A percentile compares a stretch with the other conserved stretches of the same genome.
Evolutionary conservation across 495 filamentous ascomycete genomes (phyloP).

Genomic region (Daldinia concentrica): DNA sequence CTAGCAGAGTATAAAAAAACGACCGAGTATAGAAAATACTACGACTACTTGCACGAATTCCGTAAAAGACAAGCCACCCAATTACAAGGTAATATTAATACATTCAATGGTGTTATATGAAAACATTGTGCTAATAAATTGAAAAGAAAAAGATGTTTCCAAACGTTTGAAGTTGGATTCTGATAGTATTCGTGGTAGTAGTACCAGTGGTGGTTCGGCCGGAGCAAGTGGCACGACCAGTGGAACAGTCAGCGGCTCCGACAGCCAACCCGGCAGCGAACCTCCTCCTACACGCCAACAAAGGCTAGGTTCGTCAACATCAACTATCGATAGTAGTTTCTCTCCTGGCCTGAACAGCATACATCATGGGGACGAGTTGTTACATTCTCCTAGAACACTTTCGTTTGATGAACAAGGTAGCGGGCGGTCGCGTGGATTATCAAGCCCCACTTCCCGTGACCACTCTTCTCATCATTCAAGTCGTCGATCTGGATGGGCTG

Average conservation of each 20-base stretch:
- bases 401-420: slow-evolving; percentile 31
- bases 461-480: slow-evolving; percentile 21
- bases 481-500: slow-evolving; percentile 35
- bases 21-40: slow-evolving; percentile 65
- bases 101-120: background rate
- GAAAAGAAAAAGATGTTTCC: slow-evolving; percentile 54
- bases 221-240: slow-evolving; percentile 52
- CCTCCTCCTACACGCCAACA: slow-evolving; percentile 54
- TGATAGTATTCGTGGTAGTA: slow-evolving; percentile 46
- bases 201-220: slow-evolving; percentile 47
- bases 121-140: background rate
- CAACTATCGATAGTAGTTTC: slow-evolving; percentile 48
- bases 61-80: slow-evolving; percentile 68
- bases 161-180: slow-evolving; percentile 53
- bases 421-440: slow-evolving; percentile 39
- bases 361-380: slow-evolving; percentile 46
- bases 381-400: slow-evolving; percentile 47
- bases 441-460: slow-evolving; percentile 44
- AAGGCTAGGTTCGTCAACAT: slow-evolving; percentile 52
- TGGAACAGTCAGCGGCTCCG: slow-evolving; percentile 51
- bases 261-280: slow-evolving; percentile 56
- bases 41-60: slow-evolving; percentile 76
- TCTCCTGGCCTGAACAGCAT: slow-evolving; percentile 39
- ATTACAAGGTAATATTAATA: slow-evolving; percentile 51
- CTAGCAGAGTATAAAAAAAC: slow-evolving; percentile 80